Evolutionary conservation across 306 rosid genomes (phyloP).

Genomic region (Cucurbita maxima): DNA sequence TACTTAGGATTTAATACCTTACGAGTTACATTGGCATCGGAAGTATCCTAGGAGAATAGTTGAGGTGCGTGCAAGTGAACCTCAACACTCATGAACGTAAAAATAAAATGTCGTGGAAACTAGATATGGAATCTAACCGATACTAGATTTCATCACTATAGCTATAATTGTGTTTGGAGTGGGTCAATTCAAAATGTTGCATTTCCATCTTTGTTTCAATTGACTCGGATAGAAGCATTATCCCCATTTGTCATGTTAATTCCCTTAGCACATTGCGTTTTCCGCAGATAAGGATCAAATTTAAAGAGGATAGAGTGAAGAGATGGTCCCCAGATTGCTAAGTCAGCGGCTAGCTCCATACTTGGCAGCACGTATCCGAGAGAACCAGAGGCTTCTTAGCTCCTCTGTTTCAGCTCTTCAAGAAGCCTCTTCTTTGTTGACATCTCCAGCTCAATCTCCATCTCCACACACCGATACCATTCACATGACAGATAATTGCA

Average conservation of each 20-base stretch:
- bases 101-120: too few relatives aligned
- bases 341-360: conserved; percentile 33
- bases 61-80: too few relatives aligned
- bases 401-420: conserved; percentile 36
- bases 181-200: background rate
- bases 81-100: too few relatives aligned
- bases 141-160: too few relatives aligned
- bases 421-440: conserved; percentile 22
- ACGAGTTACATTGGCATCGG: too few relatives aligned
- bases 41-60: too few relatives aligned
- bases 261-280: background rate
- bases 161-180: background rate
- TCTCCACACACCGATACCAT: conserved; percentile 28
- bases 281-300: background rate
- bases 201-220: background rate
- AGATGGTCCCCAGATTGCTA: conserved; percentile 24
- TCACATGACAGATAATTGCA: conserved; percentile 50
- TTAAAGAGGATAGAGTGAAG: background rate
- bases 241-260: background rate
- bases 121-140: too few relatives aligned
- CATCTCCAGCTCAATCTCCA: conserved; percentile 13
- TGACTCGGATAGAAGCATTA: background rate
- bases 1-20: too few relatives aligned
- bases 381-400: conserved; percentile 35
- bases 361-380: conserved; percentile 34